These are phyloP conservation scores for Anethum foeniculum DNA, from an alignment of 140 eudicot species.

Conservation along the genomic window DNA sequence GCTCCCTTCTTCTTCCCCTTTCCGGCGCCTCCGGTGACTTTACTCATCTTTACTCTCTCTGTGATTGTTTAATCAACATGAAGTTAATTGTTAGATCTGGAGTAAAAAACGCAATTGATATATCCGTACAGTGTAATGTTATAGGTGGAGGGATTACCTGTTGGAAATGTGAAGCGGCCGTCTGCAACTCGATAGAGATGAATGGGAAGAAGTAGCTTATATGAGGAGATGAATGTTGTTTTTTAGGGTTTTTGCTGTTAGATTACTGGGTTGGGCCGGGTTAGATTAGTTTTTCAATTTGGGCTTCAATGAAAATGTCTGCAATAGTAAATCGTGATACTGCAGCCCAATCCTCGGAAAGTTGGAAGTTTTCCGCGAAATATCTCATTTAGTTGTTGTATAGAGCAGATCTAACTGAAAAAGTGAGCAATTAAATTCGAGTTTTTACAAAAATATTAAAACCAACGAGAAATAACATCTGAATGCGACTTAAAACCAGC, in stretches of 20 bases:
- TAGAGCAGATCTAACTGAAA: too few species aligned
- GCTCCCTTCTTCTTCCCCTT: slow-evolving; percentile 68
- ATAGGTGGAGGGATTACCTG: slow-evolving; percentile 17
- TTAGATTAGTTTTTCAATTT: not conserved
- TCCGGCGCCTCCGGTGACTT: slow-evolving; percentile 34
- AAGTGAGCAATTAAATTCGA: too few species aligned
- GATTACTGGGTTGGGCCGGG: not conserved
- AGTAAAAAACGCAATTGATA: not conserved
- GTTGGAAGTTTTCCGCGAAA: too few species aligned
- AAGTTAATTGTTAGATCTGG: not conserved
- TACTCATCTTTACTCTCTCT: slow-evolving; percentile 40
- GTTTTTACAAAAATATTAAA: too few species aligned
- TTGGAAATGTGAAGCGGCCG: slow-evolving; percentile 25
- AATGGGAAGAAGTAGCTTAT: slow-evolving; percentile 12
- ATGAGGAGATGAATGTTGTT: not conserved
- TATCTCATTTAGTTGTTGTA: too few species aligned
- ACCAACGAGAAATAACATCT: too few species aligned
- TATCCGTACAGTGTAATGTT: too few species aligned
- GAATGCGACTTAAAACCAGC: too few species aligned
- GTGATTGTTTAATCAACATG: not conserved
- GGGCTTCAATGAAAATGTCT: not conserved
- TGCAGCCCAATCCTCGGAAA: too few species aligned
- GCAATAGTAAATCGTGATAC: too few species aligned
- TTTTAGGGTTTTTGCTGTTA: slow-evolving; percentile 31
- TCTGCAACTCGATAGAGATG: slow-evolving; percentile 13